Evolutionary conservation across 495 filamentous ascomycete genomes (phyloP).

Genomic region (Paragyromitra xinjiangensis): DNA sequence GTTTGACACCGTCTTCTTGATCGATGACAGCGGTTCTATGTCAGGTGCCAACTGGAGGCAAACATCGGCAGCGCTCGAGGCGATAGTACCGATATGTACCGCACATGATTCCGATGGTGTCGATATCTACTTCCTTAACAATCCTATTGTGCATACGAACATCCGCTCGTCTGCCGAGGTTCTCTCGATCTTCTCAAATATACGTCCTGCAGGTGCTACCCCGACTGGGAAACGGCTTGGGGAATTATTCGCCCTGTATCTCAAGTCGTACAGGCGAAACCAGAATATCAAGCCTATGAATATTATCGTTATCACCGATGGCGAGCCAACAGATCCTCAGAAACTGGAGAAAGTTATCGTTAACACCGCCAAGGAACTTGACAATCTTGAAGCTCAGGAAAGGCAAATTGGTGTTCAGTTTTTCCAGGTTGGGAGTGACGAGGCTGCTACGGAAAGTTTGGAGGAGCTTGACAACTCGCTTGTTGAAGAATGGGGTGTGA

Average conservation of each 20-base stretch:
- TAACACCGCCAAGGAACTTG: constrained; percentile 72
- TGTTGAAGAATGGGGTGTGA: constrained; percentile 64
- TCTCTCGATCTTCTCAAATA: constrained; percentile 32
- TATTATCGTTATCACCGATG: constrained; percentile 94
- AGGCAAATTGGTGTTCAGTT: constrained; percentile 96
- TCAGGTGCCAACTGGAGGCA: constrained; percentile 77
- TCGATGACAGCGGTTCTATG: constrained; percentile 94
- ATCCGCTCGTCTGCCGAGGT: constrained; percentile 39
- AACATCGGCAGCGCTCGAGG: constrained; percentile 72
- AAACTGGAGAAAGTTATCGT: constrained; percentile 74
- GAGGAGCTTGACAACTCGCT: constrained; percentile 81
- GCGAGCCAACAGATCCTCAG: constrained; percentile 76
- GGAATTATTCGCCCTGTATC: constrained; percentile 40
- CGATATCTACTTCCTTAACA: constrained; percentile 92
- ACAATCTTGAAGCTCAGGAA: constrained; percentile 72
- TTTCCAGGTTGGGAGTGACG: constrained; percentile 89
- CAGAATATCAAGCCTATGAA: constrained; percentile 77
- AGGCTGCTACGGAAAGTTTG: constrained; percentile 69
- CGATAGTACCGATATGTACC: constrained; percentile 88
- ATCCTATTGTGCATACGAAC: constrained; percentile 51
- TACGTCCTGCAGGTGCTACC: constrained; percentile 47
- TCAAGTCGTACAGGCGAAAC: constrained; percentile 34
- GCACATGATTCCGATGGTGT: constrained; percentile 85
- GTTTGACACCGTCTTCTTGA: constrained; percentile 92
- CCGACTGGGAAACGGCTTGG: constrained; percentile 51